Evolutionary conservation across 169 alveolate species (phyloP).

Genomic region (Eimeria maxima): DNA sequence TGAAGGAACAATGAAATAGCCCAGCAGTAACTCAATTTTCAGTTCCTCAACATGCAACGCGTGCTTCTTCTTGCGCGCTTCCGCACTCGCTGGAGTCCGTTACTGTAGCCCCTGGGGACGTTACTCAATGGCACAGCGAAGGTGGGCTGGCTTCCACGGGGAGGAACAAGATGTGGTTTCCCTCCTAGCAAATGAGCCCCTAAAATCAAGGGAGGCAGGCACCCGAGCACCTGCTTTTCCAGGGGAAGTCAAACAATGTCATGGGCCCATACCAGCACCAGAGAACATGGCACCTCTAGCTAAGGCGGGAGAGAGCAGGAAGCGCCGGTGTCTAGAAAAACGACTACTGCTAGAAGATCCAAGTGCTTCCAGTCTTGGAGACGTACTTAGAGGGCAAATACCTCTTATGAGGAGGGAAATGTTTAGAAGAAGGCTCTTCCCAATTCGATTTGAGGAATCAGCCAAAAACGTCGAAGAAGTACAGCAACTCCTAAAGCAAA

Average conservation of each 20-base stretch:
- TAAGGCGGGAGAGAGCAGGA: neutral
- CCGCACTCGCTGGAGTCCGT: slow-evolving; percentile 10
- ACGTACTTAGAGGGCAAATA: slow-evolving; percentile 52
- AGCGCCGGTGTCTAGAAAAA: slow-evolving; percentile 40
- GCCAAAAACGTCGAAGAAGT: slow-evolving; percentile 74
- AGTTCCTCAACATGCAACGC: neutral
- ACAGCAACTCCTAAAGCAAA: slow-evolving; percentile 45
- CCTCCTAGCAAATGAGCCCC: neutral
- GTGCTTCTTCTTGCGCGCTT: neutral
- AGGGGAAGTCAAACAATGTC: neutral
- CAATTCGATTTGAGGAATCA: slow-evolving; percentile 76
- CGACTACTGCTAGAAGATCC: slow-evolving; percentile 2
- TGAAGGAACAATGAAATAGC: neutral
- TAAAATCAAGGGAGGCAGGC: neutral
- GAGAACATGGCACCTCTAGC: neutral
- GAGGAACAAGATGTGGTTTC: neutral
- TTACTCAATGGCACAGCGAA: slow-evolving; percentile 1
- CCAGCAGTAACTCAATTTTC: neutral
- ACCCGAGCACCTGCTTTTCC: neutral
- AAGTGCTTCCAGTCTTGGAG: slow-evolving; percentile 29
- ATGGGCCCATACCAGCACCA: neutral
- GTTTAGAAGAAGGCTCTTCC: slow-evolving; percentile 74
- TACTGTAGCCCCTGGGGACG: neutral
- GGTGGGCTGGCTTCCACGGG: neutral
- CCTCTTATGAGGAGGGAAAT: slow-evolving; percentile 69